Conservation (phyloP, 495 filamentous ascomycete species). For the Neurospora africana region DNA sequence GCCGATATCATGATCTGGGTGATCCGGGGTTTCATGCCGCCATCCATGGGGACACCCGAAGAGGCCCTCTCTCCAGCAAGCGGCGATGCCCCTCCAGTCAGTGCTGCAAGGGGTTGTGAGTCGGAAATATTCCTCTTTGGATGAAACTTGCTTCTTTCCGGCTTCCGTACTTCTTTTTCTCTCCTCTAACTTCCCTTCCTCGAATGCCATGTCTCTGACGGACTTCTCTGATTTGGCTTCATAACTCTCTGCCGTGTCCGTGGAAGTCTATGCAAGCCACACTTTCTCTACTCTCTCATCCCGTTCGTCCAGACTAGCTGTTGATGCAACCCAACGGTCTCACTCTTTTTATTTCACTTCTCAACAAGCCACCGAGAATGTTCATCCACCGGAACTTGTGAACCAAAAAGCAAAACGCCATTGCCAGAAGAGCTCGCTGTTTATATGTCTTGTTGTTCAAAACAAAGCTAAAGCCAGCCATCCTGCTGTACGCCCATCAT, state of each 20-base stretch:
- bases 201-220: background rate
- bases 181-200: background rate
- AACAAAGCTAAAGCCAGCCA: background rate
- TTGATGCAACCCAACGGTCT: background rate
- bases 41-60: background rate
- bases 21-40: conserved; percentile 1
- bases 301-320: background rate
- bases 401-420: background rate
- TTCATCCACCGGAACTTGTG: background rate
- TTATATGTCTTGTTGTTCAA: background rate
- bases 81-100: background rate
- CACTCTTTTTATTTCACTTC: background rate
- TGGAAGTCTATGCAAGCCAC: conserved; percentile 1
- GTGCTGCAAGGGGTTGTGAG: background rate
- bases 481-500: background rate
- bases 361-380: background rate
- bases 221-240: background rate
- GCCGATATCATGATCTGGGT: background rate
- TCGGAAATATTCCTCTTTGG: background rate
- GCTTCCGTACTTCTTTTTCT: background rate
- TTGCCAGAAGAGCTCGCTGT: background rate
- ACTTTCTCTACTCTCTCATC: background rate
- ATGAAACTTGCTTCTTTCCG: background rate
- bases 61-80: background rate
- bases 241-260: background rate